Evolutionary conservation across 768 basidiomycete species (phyloP).

Genomic region (Pisolithus orientalis): DNA sequence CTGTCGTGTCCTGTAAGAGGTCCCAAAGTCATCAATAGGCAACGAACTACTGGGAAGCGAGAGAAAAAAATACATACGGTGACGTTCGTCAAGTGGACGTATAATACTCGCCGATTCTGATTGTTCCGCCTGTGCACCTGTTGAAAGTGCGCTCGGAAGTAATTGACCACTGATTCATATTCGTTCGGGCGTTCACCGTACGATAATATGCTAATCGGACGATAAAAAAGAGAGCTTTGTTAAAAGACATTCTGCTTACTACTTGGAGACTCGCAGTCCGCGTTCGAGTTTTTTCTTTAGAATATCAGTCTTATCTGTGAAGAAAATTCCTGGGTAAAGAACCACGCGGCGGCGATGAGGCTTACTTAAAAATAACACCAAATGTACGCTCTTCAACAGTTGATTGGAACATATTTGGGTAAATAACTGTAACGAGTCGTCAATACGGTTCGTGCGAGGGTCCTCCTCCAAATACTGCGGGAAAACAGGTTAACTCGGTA

Average conservation of each 20-base stretch:
- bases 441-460: conserved; percentile 76
- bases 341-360: conserved; percentile 1
- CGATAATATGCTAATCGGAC: conserved; percentile 60
- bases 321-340: background rate
- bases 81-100: conserved; percentile 76
- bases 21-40: conserved; percentile 4
- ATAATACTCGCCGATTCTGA: conserved; percentile 73
- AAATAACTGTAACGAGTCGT: conserved; percentile 85
- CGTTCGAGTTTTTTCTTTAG: conserved; percentile 63
- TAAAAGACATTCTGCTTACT: conserved; percentile 40
- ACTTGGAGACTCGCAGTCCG: conserved; percentile 71
- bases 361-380: conserved; percentile 56
- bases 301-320: conserved; percentile 71
- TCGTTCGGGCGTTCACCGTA: conserved; percentile 77
- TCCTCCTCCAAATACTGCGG: conserved; percentile 81
- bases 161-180: conserved; percentile 75
- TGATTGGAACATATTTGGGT: conserved; percentile 80
- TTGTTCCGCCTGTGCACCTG: conserved; percentile 76
- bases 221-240: background rate
- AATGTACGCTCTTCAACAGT: conserved; percentile 63
- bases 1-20: conserved; percentile 61
- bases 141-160: conserved; percentile 84
- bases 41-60: background rate
- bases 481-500: conserved; percentile 1
- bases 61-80: conserved; percentile 42